phyloP scores from a whole-genome alignment of 768 basidiomycete species.

The Boletus rubescentipes region DNA sequence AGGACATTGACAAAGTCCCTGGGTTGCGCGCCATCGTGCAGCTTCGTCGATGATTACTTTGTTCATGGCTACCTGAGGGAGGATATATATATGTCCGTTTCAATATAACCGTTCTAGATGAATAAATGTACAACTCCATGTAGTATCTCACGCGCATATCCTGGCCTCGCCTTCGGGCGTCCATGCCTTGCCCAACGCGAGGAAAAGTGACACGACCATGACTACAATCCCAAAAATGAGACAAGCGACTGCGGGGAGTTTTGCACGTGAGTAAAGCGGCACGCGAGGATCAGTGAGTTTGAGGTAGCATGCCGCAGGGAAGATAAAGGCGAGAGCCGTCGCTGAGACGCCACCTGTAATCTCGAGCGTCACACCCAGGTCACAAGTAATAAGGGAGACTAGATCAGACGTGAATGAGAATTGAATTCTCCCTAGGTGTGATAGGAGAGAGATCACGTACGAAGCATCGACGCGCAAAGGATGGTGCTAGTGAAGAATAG shows the following conservation, averaged over 20 bases:
- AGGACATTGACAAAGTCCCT: constrained; percentile 52
- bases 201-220: constrained; percentile 72
- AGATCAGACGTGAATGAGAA: constrained; percentile 3
- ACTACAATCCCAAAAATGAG: constrained; percentile 73
- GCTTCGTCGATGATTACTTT: constrained; percentile 14
- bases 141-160: constrained; percentile 62
- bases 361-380: constrained; percentile 97
- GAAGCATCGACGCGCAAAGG: constrained; percentile 75
- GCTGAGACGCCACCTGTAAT: constrained; percentile 97
- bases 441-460: constrained; percentile 42
- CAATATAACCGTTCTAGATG: constrained; percentile 7
- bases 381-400: constrained; percentile 93
- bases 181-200: constrained; percentile 81
- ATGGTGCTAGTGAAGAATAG: constrained; percentile 88
- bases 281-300: constrained; percentile 57
- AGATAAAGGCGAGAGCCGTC: constrained; percentile 90
- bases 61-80: constrained; percentile 5
- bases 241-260: constrained; percentile 75
- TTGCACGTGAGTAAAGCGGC: constrained; percentile 69
- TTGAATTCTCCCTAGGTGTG: not conserved
- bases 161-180: constrained; percentile 66
- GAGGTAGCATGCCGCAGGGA: constrained; percentile 84
- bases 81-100: constrained; percentile 5
- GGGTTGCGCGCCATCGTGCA: constrained; percentile 49
- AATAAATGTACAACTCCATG: constrained; percentile 22